Evolutionary conservation across 148 eudicot species (phyloP).

Genomic region (Vaccinium corymbosum): DNA sequence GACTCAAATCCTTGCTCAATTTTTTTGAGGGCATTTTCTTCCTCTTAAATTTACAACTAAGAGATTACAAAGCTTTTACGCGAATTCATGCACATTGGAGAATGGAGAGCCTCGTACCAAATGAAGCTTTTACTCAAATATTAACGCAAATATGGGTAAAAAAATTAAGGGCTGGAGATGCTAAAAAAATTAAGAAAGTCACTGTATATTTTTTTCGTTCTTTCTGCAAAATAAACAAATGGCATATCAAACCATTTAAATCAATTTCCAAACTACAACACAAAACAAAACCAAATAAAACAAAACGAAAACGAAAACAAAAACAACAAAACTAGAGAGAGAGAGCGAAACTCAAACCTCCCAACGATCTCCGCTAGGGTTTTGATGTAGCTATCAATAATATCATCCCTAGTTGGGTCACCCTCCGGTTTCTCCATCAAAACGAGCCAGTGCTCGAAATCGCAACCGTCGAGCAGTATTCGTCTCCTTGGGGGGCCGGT

Average conservation of each 20-base stretch:
- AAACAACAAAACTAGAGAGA: no score
- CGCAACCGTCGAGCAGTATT: constrained; percentile 81
- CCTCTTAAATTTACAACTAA: no score
- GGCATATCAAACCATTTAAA: neutral
- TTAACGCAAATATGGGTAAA: neutral
- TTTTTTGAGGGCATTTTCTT: no score
- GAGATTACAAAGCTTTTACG: no score
- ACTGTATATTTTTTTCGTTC: neutral
- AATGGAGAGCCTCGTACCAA: no score
- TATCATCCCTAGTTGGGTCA: constrained; percentile 39
- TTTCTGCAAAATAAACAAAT: neutral
- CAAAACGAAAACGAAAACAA: no score
- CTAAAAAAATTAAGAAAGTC: no score
- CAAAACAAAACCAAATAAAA: neutral
- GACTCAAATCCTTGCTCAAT: no score
- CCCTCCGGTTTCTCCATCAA: constrained; percentile 40
- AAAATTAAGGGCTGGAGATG: neutral
- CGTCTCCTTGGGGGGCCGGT: constrained; percentile 92
- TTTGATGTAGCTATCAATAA: constrained; percentile 42
- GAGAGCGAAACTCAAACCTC: constrained; percentile 23
- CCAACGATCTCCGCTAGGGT: constrained; percentile 45
- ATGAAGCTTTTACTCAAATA: neutral
- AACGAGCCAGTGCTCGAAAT: constrained; percentile 49
- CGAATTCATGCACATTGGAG: no score
- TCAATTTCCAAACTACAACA: neutral